Evolutionary conservation across 805 yeast genomes (phyloP), one percentile per base, ranked within the genome.

Genomic region (Maudiozyma barnettii): DNA sequence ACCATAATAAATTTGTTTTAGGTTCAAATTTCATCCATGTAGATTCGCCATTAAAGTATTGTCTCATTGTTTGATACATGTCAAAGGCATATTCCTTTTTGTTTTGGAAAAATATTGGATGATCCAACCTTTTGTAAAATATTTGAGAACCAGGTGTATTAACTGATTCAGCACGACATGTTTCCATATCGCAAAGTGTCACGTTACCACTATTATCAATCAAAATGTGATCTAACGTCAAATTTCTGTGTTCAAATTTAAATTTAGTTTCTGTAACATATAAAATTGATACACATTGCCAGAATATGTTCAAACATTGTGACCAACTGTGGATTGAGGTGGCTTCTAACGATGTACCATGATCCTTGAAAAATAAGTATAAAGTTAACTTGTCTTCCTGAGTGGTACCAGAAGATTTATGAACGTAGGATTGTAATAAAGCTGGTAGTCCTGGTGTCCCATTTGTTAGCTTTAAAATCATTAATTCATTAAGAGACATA

Each of bases 241-340:
- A 62, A 60, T 83, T 86, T 42, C 91, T 70, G 56, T 84, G 91
- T 62, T 83, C 90, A 62, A 82, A 82, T 50, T 73, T 69, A 49
- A 67, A 66, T 35, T 65, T 57, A 14, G 66, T 60, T 60, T 84
- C 89, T 1, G 78, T 82, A 9, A 63, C 63, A 22, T 75, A 72
- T 22, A 83, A 61, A 4, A 70, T 61, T n/a, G 66, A 60, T 1
- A 70, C 78, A 22, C 79, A 65, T 50, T 71, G 72, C 77, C 80
- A 75, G 54, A 83, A 80, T 1, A 83, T 71, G 9, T 58, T 67
- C 16, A 58, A 38, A 13, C 57, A 56, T 44, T 59, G 57, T 7
- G 57, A 42, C 62, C 64, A 60, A 22, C 53, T 54, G 8, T 42
- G 39, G 5, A 59, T 40, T 2, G 40, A 41, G 2, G 45, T 31